phyloP scores from a whole-genome alignment of 2,329 filamentous ascomycete genomes.

The Arthrinium phaeospermum region DNA sequence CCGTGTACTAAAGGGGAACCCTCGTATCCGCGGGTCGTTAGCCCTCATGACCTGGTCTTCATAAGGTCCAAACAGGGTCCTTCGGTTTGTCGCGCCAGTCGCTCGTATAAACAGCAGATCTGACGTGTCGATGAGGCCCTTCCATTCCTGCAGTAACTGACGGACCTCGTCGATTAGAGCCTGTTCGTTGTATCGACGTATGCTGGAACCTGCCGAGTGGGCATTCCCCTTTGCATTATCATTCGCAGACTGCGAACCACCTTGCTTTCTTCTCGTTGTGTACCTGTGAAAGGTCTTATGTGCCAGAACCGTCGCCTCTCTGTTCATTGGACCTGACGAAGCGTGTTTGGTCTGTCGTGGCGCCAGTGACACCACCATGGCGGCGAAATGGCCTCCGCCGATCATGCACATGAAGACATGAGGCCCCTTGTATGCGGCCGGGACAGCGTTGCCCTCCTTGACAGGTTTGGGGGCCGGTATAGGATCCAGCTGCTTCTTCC shows the following conservation, averaged over 20 bases:
- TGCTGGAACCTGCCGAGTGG: conserved; percentile 87
- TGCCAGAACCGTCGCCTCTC: conserved; percentile 85
- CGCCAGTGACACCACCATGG: conserved; percentile 89
- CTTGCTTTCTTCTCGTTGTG: conserved; percentile 94
- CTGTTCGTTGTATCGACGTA: conserved; percentile 93
- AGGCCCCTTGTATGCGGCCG: conserved; percentile 68
- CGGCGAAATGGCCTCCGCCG: conserved; percentile 95
- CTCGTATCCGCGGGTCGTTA: conserved; percentile 80
- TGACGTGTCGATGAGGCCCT: conserved; percentile 79
- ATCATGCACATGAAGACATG: conserved; percentile 99
- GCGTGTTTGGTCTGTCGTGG: conserved; percentile 76
- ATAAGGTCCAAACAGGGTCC: conserved; percentile 89
- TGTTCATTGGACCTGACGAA: conserved; percentile 72
- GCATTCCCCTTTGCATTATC: conserved; percentile 93
- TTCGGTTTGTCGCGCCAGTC: conserved; percentile 82
- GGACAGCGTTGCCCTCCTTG: conserved; percentile 55
- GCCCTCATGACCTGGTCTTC: conserved; percentile 82
- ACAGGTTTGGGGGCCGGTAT: conserved; percentile 57
- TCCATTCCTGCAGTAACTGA: conserved; percentile 82
- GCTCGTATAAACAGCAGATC: conserved; percentile 89
- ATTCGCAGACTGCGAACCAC: conserved; percentile 91
- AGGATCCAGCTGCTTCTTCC: conserved; percentile 77
- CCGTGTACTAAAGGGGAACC: conserved; percentile 92
- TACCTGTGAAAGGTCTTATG: conserved; percentile 99
- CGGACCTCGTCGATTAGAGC: conserved; percentile 90